These are phyloP conservation scores for Suillus placidus DNA, from an alignment of 768 basidiomycete genomes.

Conservation along the genomic window DNA sequence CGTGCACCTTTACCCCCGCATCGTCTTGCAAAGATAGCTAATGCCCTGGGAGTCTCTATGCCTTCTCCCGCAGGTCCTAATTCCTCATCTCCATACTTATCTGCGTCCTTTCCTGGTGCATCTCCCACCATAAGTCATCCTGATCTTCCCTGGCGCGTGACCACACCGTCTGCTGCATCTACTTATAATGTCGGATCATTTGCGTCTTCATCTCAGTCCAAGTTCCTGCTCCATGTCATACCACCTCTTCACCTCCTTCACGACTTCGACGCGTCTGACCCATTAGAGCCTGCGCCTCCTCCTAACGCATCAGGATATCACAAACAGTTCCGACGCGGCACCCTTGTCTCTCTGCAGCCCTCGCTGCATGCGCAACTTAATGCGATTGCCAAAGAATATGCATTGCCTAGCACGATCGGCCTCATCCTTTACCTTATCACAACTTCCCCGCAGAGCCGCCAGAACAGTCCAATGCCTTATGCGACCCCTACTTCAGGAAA, in stretches of 20 bases:
- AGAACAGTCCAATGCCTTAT: slow-evolving; percentile 20
- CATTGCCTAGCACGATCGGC: slow-evolving; percentile 83
- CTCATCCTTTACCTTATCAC: slow-evolving; percentile 80
- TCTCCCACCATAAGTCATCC: slow-evolving; percentile 22
- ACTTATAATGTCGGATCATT: slow-evolving; percentile 42
- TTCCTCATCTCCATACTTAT: slow-evolving; percentile 17
- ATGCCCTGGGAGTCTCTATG: slow-evolving; percentile 80
- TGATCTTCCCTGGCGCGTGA: slow-evolving; percentile 49
- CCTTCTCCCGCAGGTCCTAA: slow-evolving; percentile 59
- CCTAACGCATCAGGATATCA: slow-evolving; percentile 73
- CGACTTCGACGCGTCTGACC: slow-evolving; percentile 46
- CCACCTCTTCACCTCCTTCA: slow-evolving; percentile 77
- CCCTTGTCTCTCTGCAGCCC: slow-evolving; percentile 83
- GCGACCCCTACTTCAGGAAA: slow-evolving; percentile 23
- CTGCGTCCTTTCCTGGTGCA: slow-evolving; percentile 17
- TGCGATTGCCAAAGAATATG: slow-evolving; percentile 93
- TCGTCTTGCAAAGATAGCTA: slow-evolving; percentile 80
- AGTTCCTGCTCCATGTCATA: slow-evolving; percentile 80
- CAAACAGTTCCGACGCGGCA: slow-evolving; percentile 78
- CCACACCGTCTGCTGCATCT: slow-evolving; percentile 48
- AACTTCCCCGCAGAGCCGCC: slow-evolving; percentile 28
- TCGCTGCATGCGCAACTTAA: slow-evolving; percentile 80
- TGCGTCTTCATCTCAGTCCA: slow-evolving; percentile 50
- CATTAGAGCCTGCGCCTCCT: slow-evolving; percentile 53
- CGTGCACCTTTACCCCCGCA: slow-evolving; percentile 75